Evolutionary conservation across 495 filamentous ascomycete species (phyloP), one percentile per base, ranked within the genome.

Genomic region (Lasiosphaeria hispida): DNA sequence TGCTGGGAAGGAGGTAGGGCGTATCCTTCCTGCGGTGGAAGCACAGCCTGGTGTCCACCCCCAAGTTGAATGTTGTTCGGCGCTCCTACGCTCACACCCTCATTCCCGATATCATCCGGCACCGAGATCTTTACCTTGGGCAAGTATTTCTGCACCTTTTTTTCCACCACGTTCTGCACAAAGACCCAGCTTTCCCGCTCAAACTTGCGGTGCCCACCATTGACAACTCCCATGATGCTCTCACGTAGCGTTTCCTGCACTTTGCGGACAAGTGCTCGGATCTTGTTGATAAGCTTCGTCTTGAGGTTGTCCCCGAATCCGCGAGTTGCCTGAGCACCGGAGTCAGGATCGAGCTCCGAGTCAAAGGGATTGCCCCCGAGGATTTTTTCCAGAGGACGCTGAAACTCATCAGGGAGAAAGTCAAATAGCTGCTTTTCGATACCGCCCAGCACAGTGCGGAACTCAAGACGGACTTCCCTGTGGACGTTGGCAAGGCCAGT

Each of bases 341-440:
- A 52, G 9, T 70, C 60, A 15, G 59, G 60, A 44, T 72, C 67
- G 9, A 72, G 69, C 56, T 69, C 53, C 33, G 63, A 52, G 55
- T 70, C 68, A 41, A 72, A 72, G 11, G 69, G 69, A 39, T 72
- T 72, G 34, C 69, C 69, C 10, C 69, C 69, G 9, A 72, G 60
- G 17, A 72, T 70, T 57, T 70, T 72, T 55, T 72, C 69, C 4
- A 72, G 61, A 1, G 69, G 62, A 2, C 57, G 48, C 57, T 72
- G 69, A 49, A 72, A 61, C 53, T 66, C 14, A 36, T 70, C 69
- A 0, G 69, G 69, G 14, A 72, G 65, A 48, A 70, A 48, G 57
- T 72, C 69, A 19, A 72, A 72, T 19, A 72, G 61, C 53, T 67
- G 35, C 60, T 67, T 67, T 56, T 72, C 69, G 43, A 72, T 70